phyloP scores from a whole-genome alignment of 2,329 filamentous ascomycete species.

The Diaporthe vexans region DNA sequence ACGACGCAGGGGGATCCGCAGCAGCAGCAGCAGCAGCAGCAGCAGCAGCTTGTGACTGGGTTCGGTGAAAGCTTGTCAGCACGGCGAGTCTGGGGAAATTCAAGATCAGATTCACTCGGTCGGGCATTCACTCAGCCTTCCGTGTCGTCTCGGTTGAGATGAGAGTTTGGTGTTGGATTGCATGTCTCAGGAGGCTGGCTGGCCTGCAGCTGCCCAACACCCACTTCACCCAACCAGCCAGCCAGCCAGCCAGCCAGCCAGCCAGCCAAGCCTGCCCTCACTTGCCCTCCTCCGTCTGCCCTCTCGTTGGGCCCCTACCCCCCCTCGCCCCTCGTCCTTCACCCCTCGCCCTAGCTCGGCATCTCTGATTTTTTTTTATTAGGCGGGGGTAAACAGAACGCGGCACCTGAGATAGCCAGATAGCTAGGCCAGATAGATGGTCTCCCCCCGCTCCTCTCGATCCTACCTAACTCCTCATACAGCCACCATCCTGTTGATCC shows the following conservation, averaged over 20 bases:
- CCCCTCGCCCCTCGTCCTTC: background rate
- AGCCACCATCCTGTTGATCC: too few species aligned
- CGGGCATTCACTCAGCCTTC: background rate
- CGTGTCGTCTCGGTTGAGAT: background rate
- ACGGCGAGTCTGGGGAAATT: background rate
- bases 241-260: too few species aligned
- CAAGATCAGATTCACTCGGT: background rate
- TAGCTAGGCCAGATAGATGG: background rate
- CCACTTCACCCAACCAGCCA: too few species aligned
- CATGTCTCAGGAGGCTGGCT: conserved; percentile 11
- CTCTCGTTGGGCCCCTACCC: background rate
- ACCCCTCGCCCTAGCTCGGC: conserved; percentile 12
- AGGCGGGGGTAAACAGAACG: background rate
- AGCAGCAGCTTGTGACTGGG: background rate
- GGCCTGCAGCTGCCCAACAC: conserved; percentile 12
- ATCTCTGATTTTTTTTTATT: background rate
- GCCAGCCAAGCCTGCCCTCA: background rate
- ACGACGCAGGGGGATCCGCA: conserved; percentile 24
- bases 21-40: background rate
- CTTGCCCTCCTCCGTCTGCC: background rate
- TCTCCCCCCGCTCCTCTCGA: background rate
- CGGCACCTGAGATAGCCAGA: background rate
- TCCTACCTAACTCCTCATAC: background rate
- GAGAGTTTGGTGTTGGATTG: conserved; percentile 19
- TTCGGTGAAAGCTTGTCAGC: conserved; percentile 21